Base-by-base conservation (phyloP, 2,329 filamentous ascomycete species). In the Talaromyces verruculosus region DNA sequence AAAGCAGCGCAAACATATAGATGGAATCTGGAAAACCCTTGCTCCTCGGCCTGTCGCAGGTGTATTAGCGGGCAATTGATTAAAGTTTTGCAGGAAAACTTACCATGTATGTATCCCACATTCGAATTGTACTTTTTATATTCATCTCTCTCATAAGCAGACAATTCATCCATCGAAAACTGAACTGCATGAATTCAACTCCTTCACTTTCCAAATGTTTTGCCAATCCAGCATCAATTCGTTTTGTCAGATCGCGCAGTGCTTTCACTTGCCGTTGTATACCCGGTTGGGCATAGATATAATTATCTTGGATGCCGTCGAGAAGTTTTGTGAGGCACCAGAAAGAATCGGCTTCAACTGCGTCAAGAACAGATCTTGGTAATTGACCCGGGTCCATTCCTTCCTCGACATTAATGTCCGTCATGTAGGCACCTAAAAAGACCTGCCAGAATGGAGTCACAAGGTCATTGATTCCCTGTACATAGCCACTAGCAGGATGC, bases 101-200 rank as follows among this genome's bases (percentile, higher is more conserved):
- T 83, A 97, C 94, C 82, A 99, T 87, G 81, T 99, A 99, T 30
- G 95, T 99, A 79, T 99, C 95, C 95, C 95, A 99, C 95, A 99
- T 99, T 71, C 95, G 86, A 69, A 99, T 96, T 0, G 93, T 97
- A 76, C 97, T 98, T 77, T 89, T 91, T 65, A 99, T 94, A 75
- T 91, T 97, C 70, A 99, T 91, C 80, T 99, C 95, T 69, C 95
- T 87, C 95, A 99, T 99, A 70, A 99, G 84, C 62, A 99, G 86
- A 78, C 95, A 99, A 74, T 99, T 99, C 95, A 99, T 99, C 95
- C 95, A 99, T 65, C 95, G 87, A 77, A 99, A 99, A 79, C 93
- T 97, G 80, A 99, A 99, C 76, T 99, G 95, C 73, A 99, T 99
- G 75, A 99, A 99, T 76, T 99, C 95, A 33, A 99, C 92, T 37